phyloP scores from a whole-genome alignment of 148 eudicot genomes.

The Silene latifolia region DNA sequence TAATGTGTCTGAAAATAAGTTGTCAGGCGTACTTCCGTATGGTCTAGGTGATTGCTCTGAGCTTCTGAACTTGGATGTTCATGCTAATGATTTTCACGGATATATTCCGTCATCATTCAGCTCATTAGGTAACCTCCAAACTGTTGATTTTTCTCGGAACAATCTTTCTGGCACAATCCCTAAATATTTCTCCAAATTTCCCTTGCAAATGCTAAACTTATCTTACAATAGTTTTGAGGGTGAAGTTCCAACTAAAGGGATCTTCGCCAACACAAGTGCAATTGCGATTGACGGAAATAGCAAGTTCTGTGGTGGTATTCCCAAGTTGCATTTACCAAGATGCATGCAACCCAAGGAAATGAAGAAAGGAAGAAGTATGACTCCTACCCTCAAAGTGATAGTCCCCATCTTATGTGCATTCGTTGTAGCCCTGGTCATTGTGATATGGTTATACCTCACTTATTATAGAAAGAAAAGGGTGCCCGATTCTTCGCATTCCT shows the following conservation, averaged over 20 bases:
- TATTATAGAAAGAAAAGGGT: conserved; percentile 5
- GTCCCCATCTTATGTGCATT: not conserved
- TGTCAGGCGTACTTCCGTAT: conserved; percentile 38
- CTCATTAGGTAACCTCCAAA: conserved; percentile 22
- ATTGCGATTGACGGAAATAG: conserved; percentile 28
- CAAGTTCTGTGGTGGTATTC: conserved; percentile 42
- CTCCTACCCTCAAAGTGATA: not conserved
- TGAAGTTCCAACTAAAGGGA: conserved; percentile 32
- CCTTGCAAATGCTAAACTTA: conserved; percentile 21
- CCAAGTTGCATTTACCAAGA: conserved; percentile 26
- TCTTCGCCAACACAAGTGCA: conserved; percentile 32
- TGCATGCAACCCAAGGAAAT: conserved; percentile 15
- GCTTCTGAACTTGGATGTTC: conserved; percentile 16
- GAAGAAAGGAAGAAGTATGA: not conserved
- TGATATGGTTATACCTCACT: conserved; percentile 3
- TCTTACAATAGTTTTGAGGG: conserved; percentile 42
- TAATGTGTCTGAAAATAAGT: conserved; percentile 31
- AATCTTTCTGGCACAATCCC: conserved; percentile 41
- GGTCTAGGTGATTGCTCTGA: conserved; percentile 25
- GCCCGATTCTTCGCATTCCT: not conserved
- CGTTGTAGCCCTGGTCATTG: not conserved
- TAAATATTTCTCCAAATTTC: conserved; percentile 23
- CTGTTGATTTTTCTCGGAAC: conserved; percentile 38
- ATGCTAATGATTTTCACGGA: conserved; percentile 31
- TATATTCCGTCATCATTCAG: conserved; percentile 24